Conservation (phyloP, 2,329 filamentous ascomycete species). For the Aspergillus tamarii region DNA sequence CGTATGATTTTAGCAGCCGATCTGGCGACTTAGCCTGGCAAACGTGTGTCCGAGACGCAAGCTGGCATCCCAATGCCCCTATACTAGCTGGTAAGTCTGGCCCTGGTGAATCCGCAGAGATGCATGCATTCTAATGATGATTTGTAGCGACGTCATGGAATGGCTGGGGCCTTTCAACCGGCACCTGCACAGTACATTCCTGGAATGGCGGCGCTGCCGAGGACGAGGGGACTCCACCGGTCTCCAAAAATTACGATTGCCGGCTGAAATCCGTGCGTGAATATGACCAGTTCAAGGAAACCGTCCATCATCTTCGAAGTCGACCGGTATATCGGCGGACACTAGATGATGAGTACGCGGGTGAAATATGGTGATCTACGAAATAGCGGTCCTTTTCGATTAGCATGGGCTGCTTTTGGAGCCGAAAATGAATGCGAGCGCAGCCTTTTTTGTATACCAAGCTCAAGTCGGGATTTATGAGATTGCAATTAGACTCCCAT, state of each 20-base stretch:
- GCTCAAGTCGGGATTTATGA: background rate
- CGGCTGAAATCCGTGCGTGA: slow-evolving; percentile 55
- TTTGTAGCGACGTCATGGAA: slow-evolving; percentile 77
- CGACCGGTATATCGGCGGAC: slow-evolving; percentile 21
- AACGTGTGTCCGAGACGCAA: slow-evolving; percentile 83
- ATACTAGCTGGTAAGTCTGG: slow-evolving; percentile 66
- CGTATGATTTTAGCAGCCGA: slow-evolving; percentile 57
- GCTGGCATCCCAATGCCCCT: slow-evolving; percentile 86
- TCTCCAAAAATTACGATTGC: slow-evolving; percentile 65
- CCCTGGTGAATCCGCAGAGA: slow-evolving; percentile 3
- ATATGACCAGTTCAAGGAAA: slow-evolving; percentile 43
- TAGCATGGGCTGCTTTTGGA: background rate
- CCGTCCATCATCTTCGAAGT: slow-evolving; percentile 11
- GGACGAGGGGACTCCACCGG: slow-evolving; percentile 65
- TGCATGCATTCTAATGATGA: background rate
- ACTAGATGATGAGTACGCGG: slow-evolving; percentile 8
- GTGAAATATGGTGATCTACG: slow-evolving; percentile 14
- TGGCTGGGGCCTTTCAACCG: slow-evolving; percentile 71
- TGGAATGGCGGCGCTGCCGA: slow-evolving; percentile 69
- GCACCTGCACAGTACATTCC: slow-evolving; percentile 76
- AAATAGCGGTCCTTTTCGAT: background rate
- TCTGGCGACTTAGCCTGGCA: slow-evolving; percentile 65
- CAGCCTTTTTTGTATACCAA: background rate
- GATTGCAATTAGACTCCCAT: background rate
- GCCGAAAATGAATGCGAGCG: background rate